Conservation (phyloP, 805 yeast genomes). For the Cyberlindnera subsufficiens region DNA sequence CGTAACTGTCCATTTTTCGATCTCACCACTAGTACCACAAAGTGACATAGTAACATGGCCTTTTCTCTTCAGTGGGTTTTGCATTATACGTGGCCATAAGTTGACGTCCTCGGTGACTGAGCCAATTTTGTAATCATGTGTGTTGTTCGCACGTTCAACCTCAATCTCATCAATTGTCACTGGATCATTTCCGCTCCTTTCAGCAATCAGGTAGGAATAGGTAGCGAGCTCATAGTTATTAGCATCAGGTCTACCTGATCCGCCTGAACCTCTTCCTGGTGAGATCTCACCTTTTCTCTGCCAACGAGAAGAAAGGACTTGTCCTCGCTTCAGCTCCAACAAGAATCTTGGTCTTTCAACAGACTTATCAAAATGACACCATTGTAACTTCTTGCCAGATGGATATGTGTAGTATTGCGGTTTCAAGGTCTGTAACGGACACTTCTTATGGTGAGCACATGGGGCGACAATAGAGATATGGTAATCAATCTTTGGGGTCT, state of each 20-base stretch:
- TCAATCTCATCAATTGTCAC: constrained; percentile 37
- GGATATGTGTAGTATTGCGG: constrained; percentile 56
- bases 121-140: constrained; percentile 18
- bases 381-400: constrained; percentile 54
- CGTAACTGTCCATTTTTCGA: constrained; percentile 87
- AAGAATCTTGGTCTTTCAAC: constrained; percentile 74
- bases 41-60: constrained; percentile 77
- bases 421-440: constrained; percentile 80
- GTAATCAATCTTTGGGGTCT: constrained; percentile 21
- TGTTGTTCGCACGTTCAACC: constrained; percentile 28
- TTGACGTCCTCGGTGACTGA: constrained; percentile 20
- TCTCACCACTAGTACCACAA: constrained; percentile 71
- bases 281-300: constrained; percentile 30
- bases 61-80: constrained; percentile 68
- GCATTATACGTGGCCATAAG: constrained; percentile 69
- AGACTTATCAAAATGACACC: constrained; percentile 70
- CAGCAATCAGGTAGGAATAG: constrained; percentile 68
- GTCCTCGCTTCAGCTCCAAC: constrained; percentile 83
- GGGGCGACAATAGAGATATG: constrained; percentile 78
- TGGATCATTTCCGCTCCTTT: constrained; percentile 45
- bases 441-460: constrained; percentile 79
- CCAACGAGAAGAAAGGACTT: constrained; percentile 71
- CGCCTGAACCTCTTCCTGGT: constrained; percentile 47
- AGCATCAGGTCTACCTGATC: constrained; percentile 72
- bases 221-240: constrained; percentile 65